Evolutionary conservation across 2,329 filamentous ascomycete genomes (phyloP).

Genomic region (Waltergamsia citrina): DNA sequence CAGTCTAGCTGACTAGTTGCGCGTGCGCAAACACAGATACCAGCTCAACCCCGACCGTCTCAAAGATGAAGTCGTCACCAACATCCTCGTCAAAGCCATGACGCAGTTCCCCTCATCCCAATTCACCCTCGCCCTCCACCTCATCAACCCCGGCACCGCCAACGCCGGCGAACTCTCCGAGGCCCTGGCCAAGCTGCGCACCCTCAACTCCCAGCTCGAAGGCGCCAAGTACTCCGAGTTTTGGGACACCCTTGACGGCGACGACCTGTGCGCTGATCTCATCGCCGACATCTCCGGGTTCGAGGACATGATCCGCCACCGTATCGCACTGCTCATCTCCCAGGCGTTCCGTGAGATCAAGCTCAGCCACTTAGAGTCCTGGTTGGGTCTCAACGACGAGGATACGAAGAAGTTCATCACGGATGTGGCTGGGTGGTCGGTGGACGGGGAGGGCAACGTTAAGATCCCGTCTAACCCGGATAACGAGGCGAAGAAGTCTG

Average conservation of each 20-base stretch:
- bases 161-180: conserved; percentile 69
- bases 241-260: conserved; percentile 86
- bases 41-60: conserved; percentile 99
- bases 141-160: conserved; percentile 72
- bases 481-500: conserved; percentile 92
- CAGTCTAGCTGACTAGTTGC: background rate
- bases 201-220: conserved; percentile 79
- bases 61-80: conserved; percentile 95
- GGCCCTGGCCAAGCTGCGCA: conserved; percentile 79
- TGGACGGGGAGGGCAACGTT: conserved; percentile 58
- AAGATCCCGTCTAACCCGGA: conserved; percentile 87
- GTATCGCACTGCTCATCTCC: conserved; percentile 80
- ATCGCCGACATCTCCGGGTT: conserved; percentile 92
- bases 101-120: conserved; percentile 95
- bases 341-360: conserved; percentile 70
- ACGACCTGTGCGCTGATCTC: conserved; percentile 92
- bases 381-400: conserved; percentile 63
- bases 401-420: conserved; percentile 68
- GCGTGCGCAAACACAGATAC: conserved; percentile 53
- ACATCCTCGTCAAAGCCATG: conserved; percentile 96
- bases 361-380: conserved; percentile 59
- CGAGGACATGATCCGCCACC: conserved; percentile 84
- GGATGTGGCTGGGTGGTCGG: conserved; percentile 79
- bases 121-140: conserved; percentile 87
- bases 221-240: conserved; percentile 84